Base-by-base conservation (phyloP, 2,329 filamentous ascomycete genomes). In the Pestalotiopsis fici region DNA sequence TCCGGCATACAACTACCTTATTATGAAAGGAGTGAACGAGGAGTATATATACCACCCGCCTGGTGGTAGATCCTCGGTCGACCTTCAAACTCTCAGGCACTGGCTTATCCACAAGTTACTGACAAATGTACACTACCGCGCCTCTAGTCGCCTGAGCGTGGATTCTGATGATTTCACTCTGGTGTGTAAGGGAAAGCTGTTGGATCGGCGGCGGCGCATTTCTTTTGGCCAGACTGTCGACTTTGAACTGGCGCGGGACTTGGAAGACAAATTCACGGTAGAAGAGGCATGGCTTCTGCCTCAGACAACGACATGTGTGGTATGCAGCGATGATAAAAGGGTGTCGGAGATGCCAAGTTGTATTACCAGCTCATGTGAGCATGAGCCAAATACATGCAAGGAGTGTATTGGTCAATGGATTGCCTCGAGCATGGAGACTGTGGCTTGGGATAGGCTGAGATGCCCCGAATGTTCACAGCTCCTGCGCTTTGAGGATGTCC, bases 391-490 rank as follows among this genome's bases (percentile, higher is more conserved):
- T 0, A 71, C 73, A 2, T 81, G 80, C 71, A 78, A 75, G 43
- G 72, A 72, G 3, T 82, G 80, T 25, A 67, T 80, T 23, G 68
- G 69, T 18, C 69, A 74, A 37, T 81, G 79, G 79, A 76, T 81
- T 28, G 56, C 69, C 21, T 74, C 75, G 2, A 75, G 76, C 59
- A 69, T 80, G 65, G 74, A 77, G 5, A 69, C 67, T 1, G 63
- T 72, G 12, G 66, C 70, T 0, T 81, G 78, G 78, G 74, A 79
- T 66, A 74, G 73, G 31, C 66, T 81, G 2, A 75, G 71, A 54
- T 81, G 80, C 54, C 78, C 79, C 1, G 78, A 79, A 62, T 81
- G 79, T 54, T 69, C 74, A 11, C 70, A 74, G 23, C 28, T 73
- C 3, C 73, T 82, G 12, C 56, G 66, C 3, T 76, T 76, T 64